Evolutionary conservation across 1,139 yeast genomes (phyloP).

Genomic region (Suhomyces anneliseae): DNA sequence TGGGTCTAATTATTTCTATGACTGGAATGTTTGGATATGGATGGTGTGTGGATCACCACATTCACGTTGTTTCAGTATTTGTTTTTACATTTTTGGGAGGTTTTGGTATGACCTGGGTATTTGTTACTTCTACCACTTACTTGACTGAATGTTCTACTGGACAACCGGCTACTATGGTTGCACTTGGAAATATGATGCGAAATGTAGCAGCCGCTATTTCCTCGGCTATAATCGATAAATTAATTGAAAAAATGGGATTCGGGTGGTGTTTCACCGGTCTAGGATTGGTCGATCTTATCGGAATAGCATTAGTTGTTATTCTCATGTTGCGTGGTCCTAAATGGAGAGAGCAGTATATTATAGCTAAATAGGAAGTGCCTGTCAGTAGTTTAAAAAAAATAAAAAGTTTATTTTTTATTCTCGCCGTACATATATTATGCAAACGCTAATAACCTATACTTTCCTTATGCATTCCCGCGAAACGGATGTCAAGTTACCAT

Average conservation of each 20-base stretch:
- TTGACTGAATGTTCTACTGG: conserved; percentile 53
- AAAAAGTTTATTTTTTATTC: neutral
- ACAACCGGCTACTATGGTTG: conserved; percentile 57
- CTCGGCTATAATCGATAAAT: conserved; percentile 44
- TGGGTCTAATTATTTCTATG: conserved; percentile 47
- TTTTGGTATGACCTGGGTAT: conserved; percentile 61
- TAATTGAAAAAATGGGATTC: conserved; percentile 47
- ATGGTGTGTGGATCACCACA: conserved; percentile 49
- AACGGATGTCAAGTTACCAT: neutral
- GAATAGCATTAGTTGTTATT: conserved; percentile 27
- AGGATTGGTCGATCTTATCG: conserved; percentile 41
- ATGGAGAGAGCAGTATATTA: conserved; percentile 24
- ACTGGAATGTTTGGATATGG: conserved; percentile 55
- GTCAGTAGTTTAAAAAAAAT: neutral
- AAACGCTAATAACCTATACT: no score
- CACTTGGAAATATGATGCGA: conserved; percentile 55
- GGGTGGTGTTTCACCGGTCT: conserved; percentile 64
- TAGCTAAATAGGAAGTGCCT: neutral
- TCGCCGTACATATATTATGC: neutral
- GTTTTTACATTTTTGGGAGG: conserved; percentile 49
- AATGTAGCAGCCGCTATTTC: conserved; percentile 58
- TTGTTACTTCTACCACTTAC: conserved; percentile 58
- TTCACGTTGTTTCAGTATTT: conserved; percentile 44
- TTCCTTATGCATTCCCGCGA: no score
- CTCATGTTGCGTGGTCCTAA: conserved; percentile 27